phyloP scores from a whole-genome alignment of 345 rosid genomes.

The Kandelia obovata region DNA sequence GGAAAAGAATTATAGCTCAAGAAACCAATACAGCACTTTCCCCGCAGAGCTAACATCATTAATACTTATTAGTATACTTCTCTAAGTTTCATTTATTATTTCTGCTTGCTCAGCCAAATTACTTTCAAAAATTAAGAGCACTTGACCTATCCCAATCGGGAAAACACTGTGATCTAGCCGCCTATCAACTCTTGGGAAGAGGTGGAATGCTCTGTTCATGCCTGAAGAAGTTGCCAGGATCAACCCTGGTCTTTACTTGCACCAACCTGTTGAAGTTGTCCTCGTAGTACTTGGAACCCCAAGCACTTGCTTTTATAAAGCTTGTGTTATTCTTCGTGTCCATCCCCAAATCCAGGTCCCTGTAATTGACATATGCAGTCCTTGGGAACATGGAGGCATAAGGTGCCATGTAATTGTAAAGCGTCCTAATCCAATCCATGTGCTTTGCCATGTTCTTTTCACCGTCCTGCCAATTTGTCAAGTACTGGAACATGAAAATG shows the following conservation, averaged over 20 bases:
- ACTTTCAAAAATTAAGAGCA: slow-evolving; percentile 4
- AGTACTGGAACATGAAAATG: slow-evolving; percentile 46
- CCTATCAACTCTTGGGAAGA: not conserved
- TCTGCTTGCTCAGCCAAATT: slow-evolving; percentile 21
- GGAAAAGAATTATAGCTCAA: too few species aligned
- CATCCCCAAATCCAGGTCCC: slow-evolving; percentile 21
- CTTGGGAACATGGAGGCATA: slow-evolving; percentile 32
- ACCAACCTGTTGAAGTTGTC: slow-evolving; percentile 13
- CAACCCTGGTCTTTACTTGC: slow-evolving; percentile 14
- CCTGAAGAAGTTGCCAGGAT: slow-evolving; percentile 21
- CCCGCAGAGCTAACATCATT: not conserved
- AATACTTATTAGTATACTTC: not conserved
- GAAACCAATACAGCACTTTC: not conserved
- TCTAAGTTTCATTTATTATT: not conserved
- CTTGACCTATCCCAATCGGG: not conserved
- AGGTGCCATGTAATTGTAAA: slow-evolving; percentile 32
- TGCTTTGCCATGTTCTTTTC: slow-evolving; percentile 12
- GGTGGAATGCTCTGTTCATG: slow-evolving; percentile 22
- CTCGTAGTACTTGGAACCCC: slow-evolving; percentile 16
- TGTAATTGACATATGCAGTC: slow-evolving; percentile 33
- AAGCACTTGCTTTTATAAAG: slow-evolving; percentile 4
- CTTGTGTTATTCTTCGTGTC: slow-evolving; percentile 4
- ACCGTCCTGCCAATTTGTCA: slow-evolving; percentile 34
- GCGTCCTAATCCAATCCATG: slow-evolving; percentile 28
- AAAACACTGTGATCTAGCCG: not conserved